A percentile compares a stretch with the other conserved stretches of the same genome.
Evolutionary conservation across 148 eudicot species (phyloP).

Genomic region (Camellia sinensis): DNA sequence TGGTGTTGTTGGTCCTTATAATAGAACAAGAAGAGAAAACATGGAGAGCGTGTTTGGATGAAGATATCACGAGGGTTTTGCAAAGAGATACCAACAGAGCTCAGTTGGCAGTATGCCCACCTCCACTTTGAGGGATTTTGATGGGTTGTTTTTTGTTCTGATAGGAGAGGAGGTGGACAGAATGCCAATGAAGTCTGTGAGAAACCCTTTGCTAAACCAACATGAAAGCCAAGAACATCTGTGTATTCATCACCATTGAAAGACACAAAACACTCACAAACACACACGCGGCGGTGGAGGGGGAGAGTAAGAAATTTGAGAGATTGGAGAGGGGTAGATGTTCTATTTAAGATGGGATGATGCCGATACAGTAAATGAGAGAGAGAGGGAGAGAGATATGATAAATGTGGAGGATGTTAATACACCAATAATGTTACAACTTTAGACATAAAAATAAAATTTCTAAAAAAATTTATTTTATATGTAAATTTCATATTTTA

Average conservation of each 20-base stretch:
- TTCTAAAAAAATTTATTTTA: too few relatives aligned
- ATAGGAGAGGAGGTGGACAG: constrained; percentile 97
- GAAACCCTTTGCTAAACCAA: constrained; percentile 74
- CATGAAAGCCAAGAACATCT: constrained; percentile 26
- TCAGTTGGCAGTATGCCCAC: constrained; percentile 99
- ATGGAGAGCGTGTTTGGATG: neutral
- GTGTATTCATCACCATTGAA: neutral
- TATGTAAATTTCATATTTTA: too few relatives aligned
- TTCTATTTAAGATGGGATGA: constrained; percentile 25
- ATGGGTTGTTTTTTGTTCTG: neutral
- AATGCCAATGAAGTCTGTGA: constrained; percentile 92
- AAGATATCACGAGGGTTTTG: constrained; percentile 41
- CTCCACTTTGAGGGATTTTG: constrained; percentile 34
- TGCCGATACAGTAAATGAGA: constrained; percentile 20
- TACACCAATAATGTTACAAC: too few relatives aligned
- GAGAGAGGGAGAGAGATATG: neutral
- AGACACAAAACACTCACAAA: neutral
- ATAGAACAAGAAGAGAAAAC: neutral
- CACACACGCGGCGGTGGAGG: neutral
- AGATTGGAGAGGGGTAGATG: constrained; percentile 18
- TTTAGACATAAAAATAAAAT: too few relatives aligned
- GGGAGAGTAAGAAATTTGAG: neutral
- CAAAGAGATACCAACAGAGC: constrained; percentile 82
- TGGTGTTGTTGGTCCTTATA: neutral
- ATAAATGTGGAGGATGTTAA: neutral